A percentile compares a stretch with the other conserved stretches of the same genome.
Conservation (phyloP, 257 asterid species). For the Leptodermis oblonga region DNA sequence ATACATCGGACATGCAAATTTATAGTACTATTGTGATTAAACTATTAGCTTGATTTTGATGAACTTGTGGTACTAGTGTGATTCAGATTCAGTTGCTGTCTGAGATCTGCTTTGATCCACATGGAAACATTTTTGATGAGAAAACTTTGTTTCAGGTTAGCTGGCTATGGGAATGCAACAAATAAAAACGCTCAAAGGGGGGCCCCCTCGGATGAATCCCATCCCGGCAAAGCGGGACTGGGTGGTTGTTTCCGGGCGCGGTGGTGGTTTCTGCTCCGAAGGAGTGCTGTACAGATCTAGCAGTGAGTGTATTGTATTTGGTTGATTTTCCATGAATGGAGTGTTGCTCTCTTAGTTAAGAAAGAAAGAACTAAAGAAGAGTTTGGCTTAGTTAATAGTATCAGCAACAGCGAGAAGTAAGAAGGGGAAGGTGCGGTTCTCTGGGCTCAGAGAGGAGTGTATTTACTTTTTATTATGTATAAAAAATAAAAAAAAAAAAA, state of each 20-base stretch:
- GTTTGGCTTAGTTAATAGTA: too few relatives aligned
- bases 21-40: not conserved
- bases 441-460: constrained; percentile 42
- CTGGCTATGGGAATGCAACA: constrained; percentile 4
- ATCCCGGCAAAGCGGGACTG: not conserved
- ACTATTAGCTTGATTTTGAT: too few relatives aligned
- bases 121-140: constrained; percentile 14
- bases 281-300: constrained; percentile 5
- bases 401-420: too few relatives aligned
- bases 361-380: too few relatives aligned
- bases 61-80: not conserved
- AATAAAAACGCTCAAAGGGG: not conserved
- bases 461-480: too few relatives aligned
- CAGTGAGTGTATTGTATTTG: too few relatives aligned
- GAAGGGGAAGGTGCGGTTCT: constrained; percentile 11
- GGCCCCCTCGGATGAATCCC: constrained; percentile 7
- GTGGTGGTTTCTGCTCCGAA: not conserved
- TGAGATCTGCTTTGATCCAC: constrained; percentile 11
- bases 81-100: not conserved
- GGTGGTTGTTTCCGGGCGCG: not conserved
- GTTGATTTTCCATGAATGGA: not conserved
- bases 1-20: not conserved
- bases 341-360: constrained; percentile 7
- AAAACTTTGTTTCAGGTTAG: constrained; percentile 19
- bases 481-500: too few relatives aligned